Conservation (phyloP, 306 rosid genomes). For the Dicorynia guianensis region DNA sequence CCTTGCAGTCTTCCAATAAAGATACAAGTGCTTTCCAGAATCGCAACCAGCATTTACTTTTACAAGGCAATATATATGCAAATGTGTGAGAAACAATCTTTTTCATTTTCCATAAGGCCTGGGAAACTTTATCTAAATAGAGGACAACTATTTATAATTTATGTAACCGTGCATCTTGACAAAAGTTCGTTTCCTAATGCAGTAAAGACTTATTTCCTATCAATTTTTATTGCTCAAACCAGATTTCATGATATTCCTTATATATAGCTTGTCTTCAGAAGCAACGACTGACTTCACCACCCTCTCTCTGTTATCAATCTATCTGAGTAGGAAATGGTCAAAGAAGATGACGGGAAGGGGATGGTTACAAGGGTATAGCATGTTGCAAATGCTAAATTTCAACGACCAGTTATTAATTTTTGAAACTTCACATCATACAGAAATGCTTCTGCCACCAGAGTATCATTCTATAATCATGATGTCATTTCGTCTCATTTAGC, state of each 20-base stretch:
- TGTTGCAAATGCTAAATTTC: too few species aligned
- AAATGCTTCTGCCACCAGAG: not conserved
- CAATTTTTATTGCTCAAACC: too few species aligned
- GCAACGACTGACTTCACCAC: not conserved
- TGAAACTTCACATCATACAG: constrained; percentile 18
- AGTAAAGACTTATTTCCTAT: not conserved
- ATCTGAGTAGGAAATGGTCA: not conserved
- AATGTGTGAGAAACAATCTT: not conserved
- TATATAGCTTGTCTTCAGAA: not conserved
- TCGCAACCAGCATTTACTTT: constrained; percentile 14
- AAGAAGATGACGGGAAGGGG: too few species aligned
- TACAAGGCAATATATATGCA: not conserved
- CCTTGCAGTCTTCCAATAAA: not conserved
- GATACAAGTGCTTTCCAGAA: constrained; percentile 20
- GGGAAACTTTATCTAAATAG: not conserved
- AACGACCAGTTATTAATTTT: not conserved
- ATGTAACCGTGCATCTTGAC: not conserved
- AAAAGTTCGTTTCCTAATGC: not conserved
- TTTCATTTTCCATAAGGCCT: not conserved
- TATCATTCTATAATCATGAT: constrained; percentile 9
- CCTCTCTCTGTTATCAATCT: not conserved
- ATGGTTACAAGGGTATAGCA: not conserved
- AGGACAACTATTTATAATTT: too few species aligned
- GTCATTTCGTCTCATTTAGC: not conserved
- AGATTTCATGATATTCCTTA: not conserved